Evolutionary conservation across 192 early-diverging fungal genomes (phyloP).

Genomic region (Rhizophlyctis rosea): DNA sequence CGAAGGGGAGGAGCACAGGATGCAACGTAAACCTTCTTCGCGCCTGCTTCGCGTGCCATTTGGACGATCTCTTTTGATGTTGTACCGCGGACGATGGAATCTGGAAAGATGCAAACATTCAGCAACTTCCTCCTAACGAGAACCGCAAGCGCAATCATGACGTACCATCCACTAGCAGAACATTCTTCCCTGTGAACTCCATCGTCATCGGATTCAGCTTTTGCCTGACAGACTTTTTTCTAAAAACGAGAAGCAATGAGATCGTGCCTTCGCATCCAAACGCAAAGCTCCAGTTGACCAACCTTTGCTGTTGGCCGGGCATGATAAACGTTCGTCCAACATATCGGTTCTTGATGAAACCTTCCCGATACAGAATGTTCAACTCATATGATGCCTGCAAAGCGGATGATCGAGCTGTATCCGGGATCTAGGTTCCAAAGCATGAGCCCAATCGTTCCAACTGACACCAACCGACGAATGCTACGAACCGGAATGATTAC

Average conservation of each 20-base stretch:
- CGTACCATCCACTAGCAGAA: constrained; percentile 92
- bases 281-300: background rate
- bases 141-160: background rate
- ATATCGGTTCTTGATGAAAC: constrained; percentile 99
- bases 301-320: constrained; percentile 80
- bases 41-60: constrained; percentile 98
- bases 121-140: too few relatives aligned
- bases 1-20: constrained; percentile 95
- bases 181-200: constrained; percentile 95
- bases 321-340: constrained; percentile 99
- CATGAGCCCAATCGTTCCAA: too few relatives aligned
- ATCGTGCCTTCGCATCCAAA: background rate
- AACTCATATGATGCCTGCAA: constrained; percentile 88
- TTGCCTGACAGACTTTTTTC: constrained; percentile 82
- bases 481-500: constrained; percentile 92
- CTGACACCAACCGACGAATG: background rate
- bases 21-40: constrained; percentile 98
- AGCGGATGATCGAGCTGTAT: constrained; percentile 93
- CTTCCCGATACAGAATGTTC: constrained; percentile 92
- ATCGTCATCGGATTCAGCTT: constrained; percentile 99
- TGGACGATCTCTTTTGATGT: constrained; percentile 98
- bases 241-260: constrained; percentile 10
- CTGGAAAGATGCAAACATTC: constrained; percentile 32
- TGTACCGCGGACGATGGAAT: constrained; percentile 99
- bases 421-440: constrained; percentile 80